Percentiles rank a stretch among this genome's conserved stretches.
These are phyloP conservation scores for Ricinus communis DNA, from an alignment of 345 rosid species.

Conservation along the genomic window DNA sequence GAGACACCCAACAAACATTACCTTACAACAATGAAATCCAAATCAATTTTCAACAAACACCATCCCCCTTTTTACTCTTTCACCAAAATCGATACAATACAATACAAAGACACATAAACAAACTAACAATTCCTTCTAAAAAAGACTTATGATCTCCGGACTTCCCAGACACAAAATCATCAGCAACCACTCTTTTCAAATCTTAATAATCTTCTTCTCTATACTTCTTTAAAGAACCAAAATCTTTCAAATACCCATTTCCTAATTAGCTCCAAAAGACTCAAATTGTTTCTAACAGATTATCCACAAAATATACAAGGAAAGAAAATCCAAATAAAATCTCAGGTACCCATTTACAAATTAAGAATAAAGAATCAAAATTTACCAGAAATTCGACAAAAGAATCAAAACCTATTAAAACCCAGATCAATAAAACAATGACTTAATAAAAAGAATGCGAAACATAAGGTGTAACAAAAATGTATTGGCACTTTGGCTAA, in stretches of 20 bases:
- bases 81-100: not conserved
- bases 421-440: slow-evolving; percentile 16
- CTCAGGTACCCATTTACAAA: not conserved
- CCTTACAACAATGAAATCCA: slow-evolving; percentile 8
- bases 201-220: no score
- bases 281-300: not conserved
- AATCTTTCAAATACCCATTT: not conserved
- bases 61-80: slow-evolving; percentile 7
- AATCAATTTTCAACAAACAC: slow-evolving; percentile 12
- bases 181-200: not conserved
- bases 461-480: not conserved
- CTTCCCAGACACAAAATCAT: not conserved
- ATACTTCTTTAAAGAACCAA: slow-evolving; percentile 2
- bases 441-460: slow-evolving; percentile 1
- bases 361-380: not conserved
- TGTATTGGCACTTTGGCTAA: not conserved
- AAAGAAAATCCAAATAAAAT: not conserved
- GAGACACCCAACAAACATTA: slow-evolving; percentile 19
- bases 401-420: slow-evolving; percentile 12
- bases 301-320: not conserved
- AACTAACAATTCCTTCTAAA: not conserved
- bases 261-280: not conserved
- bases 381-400: not conserved
- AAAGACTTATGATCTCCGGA: not conserved
- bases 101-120: not conserved